Evolutionary conservation across 2,329 filamentous ascomycete genomes (phyloP).

Genomic region (Aspergillus tubingensis): DNA sequence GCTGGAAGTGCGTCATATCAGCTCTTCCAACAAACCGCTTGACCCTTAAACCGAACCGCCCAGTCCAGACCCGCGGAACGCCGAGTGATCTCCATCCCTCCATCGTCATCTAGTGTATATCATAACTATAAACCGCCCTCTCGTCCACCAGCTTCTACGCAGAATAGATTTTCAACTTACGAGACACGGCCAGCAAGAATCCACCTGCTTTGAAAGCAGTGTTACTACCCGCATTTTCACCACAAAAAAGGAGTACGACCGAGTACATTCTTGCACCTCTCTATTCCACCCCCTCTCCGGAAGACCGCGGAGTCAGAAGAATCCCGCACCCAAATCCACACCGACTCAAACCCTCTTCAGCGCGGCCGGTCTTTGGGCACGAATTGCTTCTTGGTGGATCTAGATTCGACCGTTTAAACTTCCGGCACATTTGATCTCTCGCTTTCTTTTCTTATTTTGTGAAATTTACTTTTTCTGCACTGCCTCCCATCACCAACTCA

Average conservation of each 20-base stretch:
- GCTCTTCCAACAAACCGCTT: neutral
- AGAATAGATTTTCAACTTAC: neutral
- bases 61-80: constrained; percentile 1
- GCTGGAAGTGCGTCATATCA: neutral
- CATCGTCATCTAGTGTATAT: neutral
- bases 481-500: neutral
- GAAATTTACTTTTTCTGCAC: neutral
- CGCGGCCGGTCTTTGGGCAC: constrained; percentile 5
- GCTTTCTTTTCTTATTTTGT: neutral
- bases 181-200: neutral
- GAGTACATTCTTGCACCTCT: neutral
- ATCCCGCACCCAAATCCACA: neutral
- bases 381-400: neutral
- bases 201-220: neutral
- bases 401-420: neutral
- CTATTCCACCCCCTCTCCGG: constrained; percentile 8
- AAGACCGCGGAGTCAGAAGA: constrained; percentile 20
- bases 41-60: neutral
- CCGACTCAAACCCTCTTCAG: constrained; percentile 2
- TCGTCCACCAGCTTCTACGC: neutral
- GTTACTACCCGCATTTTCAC: neutral
- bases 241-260: neutral
- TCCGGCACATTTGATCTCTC: neutral
- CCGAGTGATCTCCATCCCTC: neutral
- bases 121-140: neutral